Conservation (phyloP, 2,329 filamentous ascomycete genomes). For the Paracorniculantispora psalliotae region DNA sequence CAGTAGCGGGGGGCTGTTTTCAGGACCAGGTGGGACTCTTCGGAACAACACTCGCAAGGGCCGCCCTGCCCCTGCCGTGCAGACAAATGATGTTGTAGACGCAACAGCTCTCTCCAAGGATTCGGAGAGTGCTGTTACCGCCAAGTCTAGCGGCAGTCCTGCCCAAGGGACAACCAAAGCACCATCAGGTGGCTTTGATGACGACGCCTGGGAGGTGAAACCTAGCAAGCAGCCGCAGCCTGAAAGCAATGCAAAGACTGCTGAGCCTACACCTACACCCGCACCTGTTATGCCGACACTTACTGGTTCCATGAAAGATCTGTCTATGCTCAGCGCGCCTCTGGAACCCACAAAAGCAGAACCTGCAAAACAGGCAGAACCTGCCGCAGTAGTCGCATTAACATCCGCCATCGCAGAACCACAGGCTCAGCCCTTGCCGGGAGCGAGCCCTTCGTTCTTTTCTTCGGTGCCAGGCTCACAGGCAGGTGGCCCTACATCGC, state of each 20-base stretch:
- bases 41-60: conserved; percentile 94
- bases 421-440: conserved; percentile 42
- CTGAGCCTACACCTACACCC: conserved; percentile 27
- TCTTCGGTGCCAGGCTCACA: conserved; percentile 23
- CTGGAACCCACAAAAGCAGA: conserved; percentile 45
- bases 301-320: conserved; percentile 62
- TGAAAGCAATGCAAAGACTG: conserved; percentile 8
- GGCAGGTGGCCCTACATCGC: conserved; percentile 22
- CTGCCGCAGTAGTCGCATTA: conserved; percentile 15
- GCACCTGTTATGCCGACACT: conserved; percentile 42
- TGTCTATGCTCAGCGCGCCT: conserved; percentile 49
- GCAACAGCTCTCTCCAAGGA: conserved; percentile 74
- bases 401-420: conserved; percentile 28
- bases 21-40: conserved; percentile 82
- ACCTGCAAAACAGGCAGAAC: conserved; percentile 25
- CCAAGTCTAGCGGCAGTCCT: conserved; percentile 17
- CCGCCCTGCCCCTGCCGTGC: conserved; percentile 78
- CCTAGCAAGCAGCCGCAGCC: conserved; percentile 56
- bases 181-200: conserved; percentile 68
- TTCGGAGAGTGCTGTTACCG: conserved; percentile 26
- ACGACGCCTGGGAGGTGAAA: conserved; percentile 96
- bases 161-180: conserved; percentile 23
- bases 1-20: conserved; percentile 69
- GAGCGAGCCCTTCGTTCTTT: conserved; percentile 58
- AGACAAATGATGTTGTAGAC: conserved; percentile 81